Base-by-base conservation (phyloP, 139 green algal species). In the Eudorina sp. region DNA sequence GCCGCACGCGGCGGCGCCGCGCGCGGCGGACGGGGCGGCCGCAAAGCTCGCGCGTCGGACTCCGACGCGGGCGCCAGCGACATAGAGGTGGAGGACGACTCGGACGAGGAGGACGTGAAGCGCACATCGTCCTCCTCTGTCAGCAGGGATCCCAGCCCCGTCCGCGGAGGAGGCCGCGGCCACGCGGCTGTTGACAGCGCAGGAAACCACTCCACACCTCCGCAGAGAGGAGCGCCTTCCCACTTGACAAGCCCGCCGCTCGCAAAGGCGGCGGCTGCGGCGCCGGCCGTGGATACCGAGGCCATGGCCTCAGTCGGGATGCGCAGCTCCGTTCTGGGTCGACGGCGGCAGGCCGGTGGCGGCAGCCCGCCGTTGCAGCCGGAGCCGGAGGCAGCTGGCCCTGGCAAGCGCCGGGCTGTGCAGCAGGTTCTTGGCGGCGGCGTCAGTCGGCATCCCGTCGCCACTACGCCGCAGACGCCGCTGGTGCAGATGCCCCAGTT, bases 121-220 rank as follows among this genome's bases (percentile, higher is more conserved):
- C 81, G 81, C 31, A 45, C 81, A 18, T 87, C 81, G 3, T 87
- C 81, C 0, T 87, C 81, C 64, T 85, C 79, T 16, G 38, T 29
- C 40, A 85, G 79, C 27, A 40, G 58, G 0, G 79, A 74, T 5
- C 13, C 79, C 79, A 85, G 79, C 79, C 79, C 79, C 21, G 53
- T 74, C 2, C 79, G 55, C 25, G 40, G 60, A 31, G 21, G 53
- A 36, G 53, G 13, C 9, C 51, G 41, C 29, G 43, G 40, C 40
- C 70, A 58, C 73, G 73, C 27, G 3, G 73, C 25, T 0, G 76
- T 21, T 7, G 76, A 53, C 3, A 69, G 76, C 34, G 76, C 40
- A 8, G 43, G 27, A 16, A n/a, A 4, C 27, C 45, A 51, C 45
- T 34, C 46, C n/a, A n/a, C 72, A 23, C 41, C 72, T 19, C 72